Base-by-base conservation (phyloP, 768 basidiomycete genomes). In the Melanogaster broomeanus region DNA sequence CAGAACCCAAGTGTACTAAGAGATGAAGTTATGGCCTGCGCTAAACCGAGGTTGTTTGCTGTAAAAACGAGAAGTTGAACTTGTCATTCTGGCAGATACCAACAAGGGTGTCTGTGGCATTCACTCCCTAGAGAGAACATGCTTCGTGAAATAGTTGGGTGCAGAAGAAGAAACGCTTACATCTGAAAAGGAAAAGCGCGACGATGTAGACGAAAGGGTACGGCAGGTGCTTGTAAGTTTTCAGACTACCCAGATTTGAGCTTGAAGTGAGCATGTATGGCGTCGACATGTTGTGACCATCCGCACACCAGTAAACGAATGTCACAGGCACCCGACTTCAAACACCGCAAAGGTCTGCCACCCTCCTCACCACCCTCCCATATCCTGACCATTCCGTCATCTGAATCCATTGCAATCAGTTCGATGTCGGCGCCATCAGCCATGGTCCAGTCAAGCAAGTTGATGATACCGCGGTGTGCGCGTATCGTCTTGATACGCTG, bases 401-500 rank as follows among this genome's bases (percentile, higher is more conserved):
- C 97, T 18, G 88, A 87, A 15, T 87, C 96, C 2, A 90, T 93
- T 5, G 83, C 87, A 8, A 98, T 64, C 19, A 99, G 80, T 61
- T 98, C 96, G 22, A 82, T 75, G 6, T 93, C 95, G 2, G 88
- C 80, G 2, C 91, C 93, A 22, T 84, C 83, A 2, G 89, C 90
- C 66, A 93, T 80, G 21, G 91, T 92, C 53, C 93, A 77, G 70
- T 97, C 93, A 18, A 99, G 74, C 3, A 84, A 71, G 66, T 99
- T 98, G 72, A 98, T 85, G 52, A 98, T 89, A 44, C 90, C 95
- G 52, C 85, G 83, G 67, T 98, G 96, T 0, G 93, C 95, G 27
- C 89, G 83, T 49, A 94, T 88, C 64, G 88, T 85, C 51, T 85
- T 80, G 38, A 87, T 69, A 31, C 93, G 85, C 66, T 90, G 80